Conservation (phyloP, 129 eudicot species). For the Flaveria linearis region DNA sequence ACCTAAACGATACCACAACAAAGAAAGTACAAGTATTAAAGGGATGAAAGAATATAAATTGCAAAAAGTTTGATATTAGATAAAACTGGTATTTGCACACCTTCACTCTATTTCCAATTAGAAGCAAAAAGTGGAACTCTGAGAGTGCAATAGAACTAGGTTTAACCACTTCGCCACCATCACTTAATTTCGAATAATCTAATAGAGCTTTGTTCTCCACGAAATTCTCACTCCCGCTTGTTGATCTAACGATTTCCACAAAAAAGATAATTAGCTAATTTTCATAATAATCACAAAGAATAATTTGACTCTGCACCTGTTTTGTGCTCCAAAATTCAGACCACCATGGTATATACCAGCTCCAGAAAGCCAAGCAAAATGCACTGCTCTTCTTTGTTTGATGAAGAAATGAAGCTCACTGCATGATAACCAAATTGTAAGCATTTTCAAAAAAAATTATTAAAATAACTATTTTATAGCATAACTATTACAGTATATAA, state of each 20-base stretch:
- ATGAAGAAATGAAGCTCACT: constrained; percentile 92
- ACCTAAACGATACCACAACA: constrained; percentile 47
- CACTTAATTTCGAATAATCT: constrained; percentile 75
- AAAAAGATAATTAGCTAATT: constrained; percentile 5
- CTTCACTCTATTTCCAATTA: constrained; percentile 90
- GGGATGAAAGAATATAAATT: background rate
- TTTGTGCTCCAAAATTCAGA: constrained; percentile 84
- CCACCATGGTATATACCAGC: constrained; percentile 98
- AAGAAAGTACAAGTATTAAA: too few relatives aligned
- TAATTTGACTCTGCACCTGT: constrained; percentile 48
- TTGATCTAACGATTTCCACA: constrained; percentile 50
- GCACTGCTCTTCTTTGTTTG: constrained; percentile 84
- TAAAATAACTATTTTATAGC: background rate
- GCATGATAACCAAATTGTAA: constrained; percentile 32
- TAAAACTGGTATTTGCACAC: constrained; percentile 42
- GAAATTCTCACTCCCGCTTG: constrained; percentile 89
- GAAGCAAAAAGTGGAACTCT: constrained; percentile 91
- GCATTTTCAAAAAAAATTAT: background rate
- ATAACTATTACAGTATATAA: constrained; percentile 8
- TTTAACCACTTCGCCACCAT: constrained; percentile 71
- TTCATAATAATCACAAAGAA: constrained; percentile 17
- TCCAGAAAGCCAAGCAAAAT: constrained; percentile 99
- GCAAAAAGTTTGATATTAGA: constrained; percentile 2
- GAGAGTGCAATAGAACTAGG: constrained; percentile 91
- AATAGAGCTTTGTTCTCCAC: constrained; percentile 98